Conservation (phyloP, 176 grass and related monocot genomes). For the Saccharum officinarum region DNA sequence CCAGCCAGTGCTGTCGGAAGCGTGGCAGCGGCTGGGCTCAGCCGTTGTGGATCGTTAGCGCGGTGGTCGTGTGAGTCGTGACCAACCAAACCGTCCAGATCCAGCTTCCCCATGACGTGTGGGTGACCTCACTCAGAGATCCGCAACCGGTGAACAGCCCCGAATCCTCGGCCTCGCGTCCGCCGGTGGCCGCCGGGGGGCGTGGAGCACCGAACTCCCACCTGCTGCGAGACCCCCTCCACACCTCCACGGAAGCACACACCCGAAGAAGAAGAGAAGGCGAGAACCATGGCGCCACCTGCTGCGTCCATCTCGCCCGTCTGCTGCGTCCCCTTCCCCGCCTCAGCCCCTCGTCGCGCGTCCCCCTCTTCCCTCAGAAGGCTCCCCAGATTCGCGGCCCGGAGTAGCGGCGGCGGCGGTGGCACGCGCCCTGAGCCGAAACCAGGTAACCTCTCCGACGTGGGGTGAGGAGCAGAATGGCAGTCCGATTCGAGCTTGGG, state of each 20-base stretch:
- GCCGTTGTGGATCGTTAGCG: neutral
- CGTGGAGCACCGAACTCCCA: too few species aligned
- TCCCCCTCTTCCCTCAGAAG: neutral
- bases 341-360: neutral
- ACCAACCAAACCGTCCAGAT: neutral
- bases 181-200: slow-evolving; percentile 22
- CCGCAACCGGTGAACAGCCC: neutral
- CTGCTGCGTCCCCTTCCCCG: slow-evolving; percentile 9
- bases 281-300: slow-evolving; percentile 21
- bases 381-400: neutral
- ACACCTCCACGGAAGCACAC: neutral
- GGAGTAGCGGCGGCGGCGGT: slow-evolving; percentile 31
- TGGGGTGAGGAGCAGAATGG: neutral
- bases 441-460: slow-evolving; percentile 35
- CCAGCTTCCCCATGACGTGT: neutral
- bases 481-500: neutral
- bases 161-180: slow-evolving; percentile 25
- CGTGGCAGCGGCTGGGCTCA: neutral
- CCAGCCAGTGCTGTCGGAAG: neutral
- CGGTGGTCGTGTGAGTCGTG: neutral
- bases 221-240: neutral
- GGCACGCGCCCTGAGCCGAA: slow-evolving; percentile 21
- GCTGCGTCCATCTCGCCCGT: neutral
- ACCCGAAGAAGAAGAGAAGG: neutral
- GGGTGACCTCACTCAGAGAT: neutral